Evolutionary conservation across 805 yeast genomes (phyloP).

Genomic region (Saturnispora saitoi): DNA sequence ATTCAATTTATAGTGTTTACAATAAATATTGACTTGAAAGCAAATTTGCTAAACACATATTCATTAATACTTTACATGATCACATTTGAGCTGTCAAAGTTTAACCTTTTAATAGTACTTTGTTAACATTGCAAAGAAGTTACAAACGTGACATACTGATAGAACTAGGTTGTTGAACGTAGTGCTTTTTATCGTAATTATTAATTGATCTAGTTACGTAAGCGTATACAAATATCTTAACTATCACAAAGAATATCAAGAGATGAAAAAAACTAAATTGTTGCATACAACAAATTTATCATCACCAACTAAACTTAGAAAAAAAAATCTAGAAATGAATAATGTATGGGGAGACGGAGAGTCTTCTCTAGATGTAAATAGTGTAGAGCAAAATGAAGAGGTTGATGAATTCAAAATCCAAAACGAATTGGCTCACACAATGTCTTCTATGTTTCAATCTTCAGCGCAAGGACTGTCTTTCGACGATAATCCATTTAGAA

Average conservation of each 20-base stretch:
- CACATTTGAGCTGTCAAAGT: too few relatives aligned
- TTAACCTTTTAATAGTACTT: too few relatives aligned
- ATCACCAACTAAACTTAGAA: not conserved
- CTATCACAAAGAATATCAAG: not conserved
- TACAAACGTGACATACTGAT: too few relatives aligned
- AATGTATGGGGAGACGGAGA: slow-evolving; percentile 6
- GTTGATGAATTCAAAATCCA: slow-evolving; percentile 16
- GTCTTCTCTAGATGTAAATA: not conserved
- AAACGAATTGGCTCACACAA: slow-evolving; percentile 18
- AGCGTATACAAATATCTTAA: not conserved
- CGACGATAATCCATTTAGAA: slow-evolving; percentile 7
- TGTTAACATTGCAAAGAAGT: too few relatives aligned
- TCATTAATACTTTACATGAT: too few relatives aligned
- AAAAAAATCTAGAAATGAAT: not conserved
- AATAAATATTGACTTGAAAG: too few relatives aligned
- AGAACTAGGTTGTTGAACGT: too few relatives aligned
- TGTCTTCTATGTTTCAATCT: slow-evolving; percentile 11
- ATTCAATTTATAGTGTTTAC: too few relatives aligned
- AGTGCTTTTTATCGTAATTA: too few relatives aligned
- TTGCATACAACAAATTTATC: not conserved
- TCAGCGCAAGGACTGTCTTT: not conserved
- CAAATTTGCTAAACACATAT: too few relatives aligned
- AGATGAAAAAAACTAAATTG: not conserved
- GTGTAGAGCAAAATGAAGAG: not conserved
- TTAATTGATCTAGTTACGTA: not conserved